Percentiles rank a stretch among this genome's conserved stretches.
These are phyloP conservation scores for Mucor irregularis DNA, from an alignment of 371 early-diverging fungal species.

Conservation along the genomic window DNA sequence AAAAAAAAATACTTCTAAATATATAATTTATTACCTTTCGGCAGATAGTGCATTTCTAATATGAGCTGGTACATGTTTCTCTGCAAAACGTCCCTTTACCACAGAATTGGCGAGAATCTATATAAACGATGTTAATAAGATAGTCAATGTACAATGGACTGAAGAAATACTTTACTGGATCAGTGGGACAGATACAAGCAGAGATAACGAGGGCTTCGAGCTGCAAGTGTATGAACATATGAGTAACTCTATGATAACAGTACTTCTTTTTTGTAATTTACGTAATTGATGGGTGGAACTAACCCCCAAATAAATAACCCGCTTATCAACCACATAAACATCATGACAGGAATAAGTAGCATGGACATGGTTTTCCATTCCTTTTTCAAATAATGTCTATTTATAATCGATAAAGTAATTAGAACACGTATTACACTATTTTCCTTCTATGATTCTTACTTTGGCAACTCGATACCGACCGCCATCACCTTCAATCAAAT, in stretches of 20 bases:
- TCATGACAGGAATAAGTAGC: slow-evolving; percentile 85
- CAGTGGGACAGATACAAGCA: slow-evolving; percentile 94
- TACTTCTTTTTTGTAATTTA: slow-evolving; percentile 26
- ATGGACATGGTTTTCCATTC: slow-evolving; percentile 70
- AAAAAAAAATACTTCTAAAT: neutral
- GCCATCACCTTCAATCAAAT: slow-evolving; percentile 89
- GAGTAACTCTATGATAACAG: neutral
- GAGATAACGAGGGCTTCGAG: slow-evolving; percentile 79
- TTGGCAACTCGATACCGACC: slow-evolving; percentile 83
- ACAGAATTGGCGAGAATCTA: slow-evolving; percentile 91
- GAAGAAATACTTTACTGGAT: slow-evolving; percentile 71
- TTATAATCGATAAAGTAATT: neutral
- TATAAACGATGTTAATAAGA: neutral
- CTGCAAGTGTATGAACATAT: too few species aligned
- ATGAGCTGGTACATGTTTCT: slow-evolving; percentile 83
- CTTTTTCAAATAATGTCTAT: slow-evolving; percentile 52
- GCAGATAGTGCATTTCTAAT: slow-evolving; percentile 89
- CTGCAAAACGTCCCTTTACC: slow-evolving; percentile 95
- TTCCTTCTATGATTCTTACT: slow-evolving; percentile 36
- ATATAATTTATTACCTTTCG: slow-evolving; percentile 61
- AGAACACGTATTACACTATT: neutral
- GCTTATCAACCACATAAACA: slow-evolving; percentile 85
- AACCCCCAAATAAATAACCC: slow-evolving; percentile 67
- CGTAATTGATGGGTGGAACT: slow-evolving; percentile 64
- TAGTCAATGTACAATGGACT: neutral